Evolutionary conservation across 2,329 filamentous ascomycete species (phyloP), one percentile per base, ranked within the genome.

Genomic region (Metarhizium sp.): DNA sequence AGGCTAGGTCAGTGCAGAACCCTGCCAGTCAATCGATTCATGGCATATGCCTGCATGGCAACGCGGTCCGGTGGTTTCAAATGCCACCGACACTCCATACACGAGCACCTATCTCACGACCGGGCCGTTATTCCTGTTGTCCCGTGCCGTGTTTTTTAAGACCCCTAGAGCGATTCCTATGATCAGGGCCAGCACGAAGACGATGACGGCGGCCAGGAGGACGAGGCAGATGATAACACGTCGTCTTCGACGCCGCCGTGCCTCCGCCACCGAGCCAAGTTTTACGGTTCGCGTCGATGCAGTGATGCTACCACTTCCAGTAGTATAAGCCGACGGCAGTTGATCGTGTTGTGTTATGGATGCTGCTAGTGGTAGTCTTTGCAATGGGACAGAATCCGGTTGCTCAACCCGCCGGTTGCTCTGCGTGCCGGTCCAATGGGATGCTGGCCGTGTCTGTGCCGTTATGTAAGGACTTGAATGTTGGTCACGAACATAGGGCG

Each of bases 221-320:
- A 66, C 36, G 18, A 63, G 46, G 30, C 64, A 64, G 5, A 67
- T 55, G 46, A 60, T 59, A 16, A 62, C 25, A 52, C 59, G 62
- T 32, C 61, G 61, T 47, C 53, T 56, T 46, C 59, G 62, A 30
- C 60, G 60, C 18, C 56, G 57, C 45, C 61, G 57, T n/a, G 58
- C 62, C 46, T 57, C 54, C 6, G 63, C 59, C 16, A 65, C 57
- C 6, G 64, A 63, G 2, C 62, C 63, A 42, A 60, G 54, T 47
- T 66, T 66, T 11, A 58, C 55, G 14, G 57, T n/a, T 13, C 5
- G 42, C 16, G n/a, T 45, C 6, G n/a, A 20, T 45, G 32, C 6
- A 20, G 45, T 11, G 45, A 48, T 48, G 45, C 45, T 48, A 10
- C 45, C 45, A 30, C 20, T 48, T 8, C 45, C 25, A 13, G 45